Conservation (phyloP, 495 filamentous ascomycete species). For the Talaromyces ruber region DNA sequence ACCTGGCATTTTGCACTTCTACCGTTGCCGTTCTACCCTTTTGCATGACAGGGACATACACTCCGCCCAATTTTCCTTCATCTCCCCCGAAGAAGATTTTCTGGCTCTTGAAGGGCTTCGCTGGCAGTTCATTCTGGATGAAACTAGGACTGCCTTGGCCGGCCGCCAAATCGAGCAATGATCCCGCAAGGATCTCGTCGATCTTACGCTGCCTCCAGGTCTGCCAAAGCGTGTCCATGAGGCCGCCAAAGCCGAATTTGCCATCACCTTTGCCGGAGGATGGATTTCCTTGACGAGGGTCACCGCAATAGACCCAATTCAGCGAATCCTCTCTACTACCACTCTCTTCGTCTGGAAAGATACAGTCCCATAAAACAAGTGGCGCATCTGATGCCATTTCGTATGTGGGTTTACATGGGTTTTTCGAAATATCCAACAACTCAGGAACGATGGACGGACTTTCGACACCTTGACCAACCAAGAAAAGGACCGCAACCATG, state of each 20-base stretch:
- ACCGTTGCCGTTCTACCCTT: constrained; percentile 53
- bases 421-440: constrained; percentile 60
- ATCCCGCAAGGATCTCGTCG: constrained; percentile 70
- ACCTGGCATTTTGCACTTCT: constrained; percentile 69
- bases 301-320: constrained; percentile 70
- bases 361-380: constrained; percentile 89
- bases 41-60: constrained; percentile 63
- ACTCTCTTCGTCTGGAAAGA: constrained; percentile 59
- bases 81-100: constrained; percentile 69
- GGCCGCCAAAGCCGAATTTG: constrained; percentile 55
- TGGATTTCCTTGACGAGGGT: constrained; percentile 29
- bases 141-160: constrained; percentile 35
- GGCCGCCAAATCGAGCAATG: constrained; percentile 55
- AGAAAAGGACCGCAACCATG: constrained; percentile 80
- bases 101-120: constrained; percentile 30
- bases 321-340: constrained; percentile 52
- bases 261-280: constrained; percentile 28
- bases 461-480: constrained; percentile 87
- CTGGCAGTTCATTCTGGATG: constrained; percentile 13
- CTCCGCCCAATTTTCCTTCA: constrained; percentile 46
- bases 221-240: constrained; percentile 70
- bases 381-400: constrained; percentile 84
- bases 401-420: constrained; percentile 71
- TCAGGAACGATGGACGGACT: constrained; percentile 58
- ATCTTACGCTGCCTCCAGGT: constrained; percentile 79